phyloP scores from a whole-genome alignment of 2,329 filamentous ascomycete species.

The Fonsecaea multimorphosa region DNA sequence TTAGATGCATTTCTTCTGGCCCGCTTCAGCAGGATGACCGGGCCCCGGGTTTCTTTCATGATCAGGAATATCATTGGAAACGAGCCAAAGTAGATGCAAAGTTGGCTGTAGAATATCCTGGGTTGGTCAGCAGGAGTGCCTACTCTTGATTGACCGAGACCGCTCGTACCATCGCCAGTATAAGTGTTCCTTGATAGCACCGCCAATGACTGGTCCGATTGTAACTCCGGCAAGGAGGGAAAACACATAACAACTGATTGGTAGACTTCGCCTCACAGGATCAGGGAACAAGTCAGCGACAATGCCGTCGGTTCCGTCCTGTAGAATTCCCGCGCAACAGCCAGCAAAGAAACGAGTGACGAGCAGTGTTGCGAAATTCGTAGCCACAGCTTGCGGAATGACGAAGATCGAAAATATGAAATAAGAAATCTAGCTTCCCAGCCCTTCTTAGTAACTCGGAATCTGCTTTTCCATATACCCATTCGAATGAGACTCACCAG shows the following conservation, averaged over 20 bases:
- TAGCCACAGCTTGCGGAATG: constrained; percentile 34
- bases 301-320: constrained; percentile 21
- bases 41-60: not conserved
- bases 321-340: constrained; percentile 22
- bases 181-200: constrained; percentile 11
- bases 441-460: not conserved
- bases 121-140: not conserved
- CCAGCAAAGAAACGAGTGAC: constrained; percentile 38
- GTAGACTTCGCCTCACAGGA: constrained; percentile 4
- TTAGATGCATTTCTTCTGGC: not conserved
- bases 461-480: not conserved
- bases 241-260: constrained; percentile 16
- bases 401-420: constrained; percentile 39
- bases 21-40: not conserved
- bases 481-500: constrained; percentile 10
- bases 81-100: constrained; percentile 1
- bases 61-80: not conserved
- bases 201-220: constrained; percentile 20
- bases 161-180: constrained; percentile 21
- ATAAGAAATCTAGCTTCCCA: constrained; percentile 20
- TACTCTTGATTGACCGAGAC: not conserved
- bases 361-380: constrained; percentile 29
- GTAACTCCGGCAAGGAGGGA: constrained; percentile 19
- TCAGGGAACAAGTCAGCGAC: constrained; percentile 18
- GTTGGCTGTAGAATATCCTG: constrained; percentile 24